phyloP scores from a whole-genome alignment of 768 basidiomycete genomes.

The Rickenella mellea region DNA sequence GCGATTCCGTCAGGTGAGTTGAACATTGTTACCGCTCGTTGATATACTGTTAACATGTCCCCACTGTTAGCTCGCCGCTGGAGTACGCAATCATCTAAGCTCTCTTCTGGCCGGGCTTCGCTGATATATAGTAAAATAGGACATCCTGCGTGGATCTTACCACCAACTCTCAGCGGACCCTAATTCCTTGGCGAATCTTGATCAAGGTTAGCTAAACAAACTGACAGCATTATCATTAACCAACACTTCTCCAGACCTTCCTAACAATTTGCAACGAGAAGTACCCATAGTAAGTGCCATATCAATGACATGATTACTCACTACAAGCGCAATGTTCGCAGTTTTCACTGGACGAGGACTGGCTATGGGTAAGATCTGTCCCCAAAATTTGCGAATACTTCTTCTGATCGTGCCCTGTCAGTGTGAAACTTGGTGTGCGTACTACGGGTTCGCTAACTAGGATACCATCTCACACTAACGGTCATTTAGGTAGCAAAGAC shows the following conservation, averaged over 20 bases:
- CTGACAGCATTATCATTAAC: neutral
- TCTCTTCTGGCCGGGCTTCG: neutral
- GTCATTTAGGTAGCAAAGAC: constrained; percentile 63
- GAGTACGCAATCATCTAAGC: constrained; percentile 26
- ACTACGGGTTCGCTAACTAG: too few species aligned
- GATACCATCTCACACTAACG: too few species aligned
- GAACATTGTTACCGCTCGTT: constrained; percentile 34
- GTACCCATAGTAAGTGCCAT: constrained; percentile 77
- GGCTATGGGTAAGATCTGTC: constrained; percentile 76
- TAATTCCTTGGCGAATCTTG: constrained; percentile 85
- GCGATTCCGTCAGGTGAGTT: constrained; percentile 80
- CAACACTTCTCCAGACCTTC: constrained; percentile 55
- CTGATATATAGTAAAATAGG: constrained; percentile 29
- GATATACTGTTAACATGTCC: constrained; percentile 17
- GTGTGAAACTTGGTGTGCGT: constrained; percentile 98
- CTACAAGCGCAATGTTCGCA: constrained; percentile 17
- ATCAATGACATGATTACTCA: neutral
- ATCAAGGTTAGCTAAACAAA: constrained; percentile 57
- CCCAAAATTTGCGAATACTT: too few species aligned
- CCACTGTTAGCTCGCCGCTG: constrained; percentile 39
- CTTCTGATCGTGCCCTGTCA: constrained; percentile 16
- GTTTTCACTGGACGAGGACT: constrained; percentile 85
- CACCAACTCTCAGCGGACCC: constrained; percentile 93
- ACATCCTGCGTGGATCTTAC: constrained; percentile 84
- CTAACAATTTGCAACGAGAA: constrained; percentile 86